Conservation (phyloP, 345 rosid species). For the Moringa oleifera region DNA sequence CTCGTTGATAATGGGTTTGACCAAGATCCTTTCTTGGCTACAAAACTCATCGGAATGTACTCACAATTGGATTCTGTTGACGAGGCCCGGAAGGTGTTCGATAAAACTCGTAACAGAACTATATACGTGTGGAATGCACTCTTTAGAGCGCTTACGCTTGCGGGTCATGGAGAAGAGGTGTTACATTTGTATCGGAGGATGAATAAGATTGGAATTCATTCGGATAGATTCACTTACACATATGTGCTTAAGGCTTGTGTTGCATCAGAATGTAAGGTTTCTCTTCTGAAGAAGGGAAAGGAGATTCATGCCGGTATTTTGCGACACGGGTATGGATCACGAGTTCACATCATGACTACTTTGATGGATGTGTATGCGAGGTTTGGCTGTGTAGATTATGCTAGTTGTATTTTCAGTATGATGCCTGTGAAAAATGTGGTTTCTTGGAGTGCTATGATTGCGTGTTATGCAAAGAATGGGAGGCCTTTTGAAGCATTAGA, state of each 20-base stretch:
- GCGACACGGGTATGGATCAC: slow-evolving; percentile 50
- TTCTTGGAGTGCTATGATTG: slow-evolving; percentile 92
- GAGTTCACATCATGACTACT: slow-evolving; percentile 78
- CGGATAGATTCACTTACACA: slow-evolving; percentile 85
- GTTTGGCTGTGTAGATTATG: slow-evolving; percentile 51
- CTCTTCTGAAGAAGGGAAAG: slow-evolving; percentile 47
- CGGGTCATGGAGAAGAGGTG: slow-evolving; percentile 73
- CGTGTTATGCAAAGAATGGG: slow-evolving; percentile 66
- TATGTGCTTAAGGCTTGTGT: slow-evolving; percentile 87
- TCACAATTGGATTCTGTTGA: slow-evolving; percentile 45
- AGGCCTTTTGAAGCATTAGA: slow-evolving; percentile 62
- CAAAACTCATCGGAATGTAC: slow-evolving; percentile 77
- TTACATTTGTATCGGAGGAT: slow-evolving; percentile 56
- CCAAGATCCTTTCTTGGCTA: slow-evolving; percentile 89
- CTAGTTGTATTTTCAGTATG: slow-evolving; percentile 50
- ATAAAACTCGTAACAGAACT: slow-evolving; percentile 66
- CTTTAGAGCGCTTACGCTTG: slow-evolving; percentile 71
- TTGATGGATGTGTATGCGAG: slow-evolving; percentile 86
- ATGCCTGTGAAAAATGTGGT: slow-evolving; percentile 69
- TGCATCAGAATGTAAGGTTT: slow-evolving; percentile 36
- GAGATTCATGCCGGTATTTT: slow-evolving; percentile 80
- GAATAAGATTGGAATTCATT: slow-evolving; percentile 45
- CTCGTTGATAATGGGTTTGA: slow-evolving; percentile 64
- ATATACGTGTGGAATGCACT: slow-evolving; percentile 83
- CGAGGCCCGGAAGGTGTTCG: slow-evolving; percentile 75